phyloP scores from a whole-genome alignment of 805 yeast genomes.

The Hanseniaspora mollemarum region DNA sequence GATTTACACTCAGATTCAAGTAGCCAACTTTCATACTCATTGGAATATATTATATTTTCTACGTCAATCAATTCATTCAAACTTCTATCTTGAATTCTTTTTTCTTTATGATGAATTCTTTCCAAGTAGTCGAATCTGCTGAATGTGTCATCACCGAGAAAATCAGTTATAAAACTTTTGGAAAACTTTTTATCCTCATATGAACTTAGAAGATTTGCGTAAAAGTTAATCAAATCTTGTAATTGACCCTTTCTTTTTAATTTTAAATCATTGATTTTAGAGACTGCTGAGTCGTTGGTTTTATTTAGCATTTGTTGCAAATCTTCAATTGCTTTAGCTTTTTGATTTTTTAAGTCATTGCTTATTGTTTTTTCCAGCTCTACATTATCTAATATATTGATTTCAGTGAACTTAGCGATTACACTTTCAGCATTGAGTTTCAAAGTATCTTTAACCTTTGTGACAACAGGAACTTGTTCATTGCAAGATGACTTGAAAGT shows the following conservation, averaged over 20 bases:
- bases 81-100: not conserved
- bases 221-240: not conserved
- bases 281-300: not conserved
- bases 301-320: slow-evolving; percentile 1
- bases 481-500: not conserved
- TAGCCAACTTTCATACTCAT: slow-evolving; percentile 3
- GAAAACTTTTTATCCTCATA: not conserved
- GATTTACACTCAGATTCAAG: not conserved
- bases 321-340: not conserved
- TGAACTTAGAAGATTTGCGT: not conserved
- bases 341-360: not conserved
- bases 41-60: not conserved
- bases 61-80: not conserved
- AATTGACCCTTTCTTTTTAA: not conserved
- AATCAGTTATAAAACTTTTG: not conserved
- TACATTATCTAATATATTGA: slow-evolving; percentile 5
- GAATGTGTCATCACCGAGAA: not conserved
- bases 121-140: not conserved
- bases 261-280: not conserved
- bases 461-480: not conserved
- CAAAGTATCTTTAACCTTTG: too few species aligned
- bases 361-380: slow-evolving; percentile 3
- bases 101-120: not conserved
- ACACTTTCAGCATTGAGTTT: not conserved
- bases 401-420: not conserved